phyloP scores from a whole-genome alignment of 441 rosid genomes.

The Dalechampia spathulata region DNA sequence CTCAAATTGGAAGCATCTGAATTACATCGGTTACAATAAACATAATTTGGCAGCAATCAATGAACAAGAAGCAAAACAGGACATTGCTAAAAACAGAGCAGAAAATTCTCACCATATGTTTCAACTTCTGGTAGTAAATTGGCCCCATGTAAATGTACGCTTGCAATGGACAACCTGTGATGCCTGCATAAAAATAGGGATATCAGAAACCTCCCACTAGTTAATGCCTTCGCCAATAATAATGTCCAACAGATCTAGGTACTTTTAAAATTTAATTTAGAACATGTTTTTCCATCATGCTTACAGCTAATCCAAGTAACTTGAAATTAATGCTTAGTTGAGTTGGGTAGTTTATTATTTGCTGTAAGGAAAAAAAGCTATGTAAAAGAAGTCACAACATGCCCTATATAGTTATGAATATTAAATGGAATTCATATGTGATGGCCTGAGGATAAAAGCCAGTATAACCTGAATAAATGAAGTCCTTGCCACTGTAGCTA shows the following conservation, averaged over 20 bases:
- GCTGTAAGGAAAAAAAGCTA: neutral
- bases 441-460: neutral
- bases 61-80: neutral
- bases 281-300: neutral
- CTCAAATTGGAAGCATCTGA: neutral
- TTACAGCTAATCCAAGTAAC: neutral
- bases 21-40: neutral
- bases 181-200: slow-evolving; percentile 45
- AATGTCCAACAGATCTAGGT: neutral
- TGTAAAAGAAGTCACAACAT: neutral
- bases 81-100: neutral
- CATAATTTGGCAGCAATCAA: neutral
- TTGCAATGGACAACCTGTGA: slow-evolving; percentile 83
- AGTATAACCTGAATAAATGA: slow-evolving; percentile 76
- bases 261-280: neutral
- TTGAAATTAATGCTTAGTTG: too few species aligned
- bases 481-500: slow-evolving; percentile 90
- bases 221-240: neutral
- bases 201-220: slow-evolving; percentile 17
- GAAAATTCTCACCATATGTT: slow-evolving; percentile 78
- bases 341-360: too few species aligned
- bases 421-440: neutral
- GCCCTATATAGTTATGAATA: neutral
- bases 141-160: slow-evolving; percentile 98
- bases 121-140: slow-evolving; percentile 94